Conservation (phyloP, 2,329 filamentous ascomycete species). For the Onygenales sp. region DNA sequence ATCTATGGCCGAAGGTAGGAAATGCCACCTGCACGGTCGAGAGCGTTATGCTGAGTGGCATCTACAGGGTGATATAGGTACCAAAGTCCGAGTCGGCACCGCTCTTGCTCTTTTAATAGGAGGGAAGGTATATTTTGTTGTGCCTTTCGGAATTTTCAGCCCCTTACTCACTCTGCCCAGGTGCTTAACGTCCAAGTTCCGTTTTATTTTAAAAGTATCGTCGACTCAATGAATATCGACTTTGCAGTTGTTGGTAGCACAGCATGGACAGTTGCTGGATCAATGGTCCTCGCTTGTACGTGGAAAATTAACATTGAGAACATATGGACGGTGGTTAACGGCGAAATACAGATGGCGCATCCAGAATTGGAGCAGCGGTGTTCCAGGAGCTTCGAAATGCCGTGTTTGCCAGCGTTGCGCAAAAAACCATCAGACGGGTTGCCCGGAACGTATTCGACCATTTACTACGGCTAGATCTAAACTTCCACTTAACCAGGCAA, state of each 20-base stretch:
- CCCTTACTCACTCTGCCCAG: slow-evolving; percentile 25
- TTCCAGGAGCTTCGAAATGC: slow-evolving; percentile 94
- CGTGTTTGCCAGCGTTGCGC: slow-evolving; percentile 91
- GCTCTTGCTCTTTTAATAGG: slow-evolving; percentile 78
- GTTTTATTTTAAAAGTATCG: slow-evolving; percentile 97
- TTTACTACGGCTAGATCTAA: slow-evolving; percentile 75
- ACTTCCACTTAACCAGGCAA: slow-evolving; percentile 89
- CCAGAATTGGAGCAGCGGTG: slow-evolving; percentile 76
- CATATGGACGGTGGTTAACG: neutral
- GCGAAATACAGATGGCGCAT: slow-evolving; percentile 56
- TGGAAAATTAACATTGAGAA: neutral
- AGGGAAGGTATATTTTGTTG: slow-evolving; percentile 56
- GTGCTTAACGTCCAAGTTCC: slow-evolving; percentile 93
- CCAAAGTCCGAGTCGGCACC: slow-evolving; percentile 73
- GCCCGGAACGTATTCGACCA: slow-evolving; percentile 90
- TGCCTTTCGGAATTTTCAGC: neutral
- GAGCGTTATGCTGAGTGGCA: slow-evolving; percentile 3
- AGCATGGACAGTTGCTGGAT: slow-evolving; percentile 77
- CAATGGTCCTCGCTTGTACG: slow-evolving; percentile 80
- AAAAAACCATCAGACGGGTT: slow-evolving; percentile 88
- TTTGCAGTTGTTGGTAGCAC: slow-evolving; percentile 79
- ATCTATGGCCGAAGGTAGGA: slow-evolving; percentile 78
- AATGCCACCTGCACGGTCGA: neutral
- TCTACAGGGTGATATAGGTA: slow-evolving; percentile 58
- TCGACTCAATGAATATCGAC: slow-evolving; percentile 96